A percentile compares a stretch with the other conserved stretches of the same genome.
Evolutionary conservation across 306 rosid species (phyloP).

Genomic region (Prunus salicina): DNA sequence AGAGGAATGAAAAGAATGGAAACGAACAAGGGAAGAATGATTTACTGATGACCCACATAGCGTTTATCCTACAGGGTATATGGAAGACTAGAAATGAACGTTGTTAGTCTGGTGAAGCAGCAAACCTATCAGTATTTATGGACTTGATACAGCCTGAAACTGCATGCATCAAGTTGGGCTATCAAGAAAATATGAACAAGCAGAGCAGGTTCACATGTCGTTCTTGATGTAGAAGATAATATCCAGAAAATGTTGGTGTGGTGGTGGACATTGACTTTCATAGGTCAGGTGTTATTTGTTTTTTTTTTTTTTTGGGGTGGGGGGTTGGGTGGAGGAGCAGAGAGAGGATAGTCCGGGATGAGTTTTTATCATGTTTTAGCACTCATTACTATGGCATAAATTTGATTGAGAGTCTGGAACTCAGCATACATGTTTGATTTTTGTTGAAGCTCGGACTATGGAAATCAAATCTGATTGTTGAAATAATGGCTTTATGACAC

Average conservation of each 20-base stretch:
- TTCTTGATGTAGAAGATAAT: background rate
- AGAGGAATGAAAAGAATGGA: too few species aligned
- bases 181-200: background rate
- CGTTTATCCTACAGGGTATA: background rate
- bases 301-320: background rate
- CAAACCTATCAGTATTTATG: background rate
- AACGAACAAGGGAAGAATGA: background rate
- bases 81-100: background rate
- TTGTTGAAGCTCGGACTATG: background rate
- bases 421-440: background rate
- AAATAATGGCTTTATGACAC: background rate
- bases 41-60: background rate
- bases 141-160: background rate
- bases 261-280: conserved; percentile 13
- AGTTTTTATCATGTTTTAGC: background rate
- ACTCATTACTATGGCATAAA: background rate
- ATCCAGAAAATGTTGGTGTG: background rate
- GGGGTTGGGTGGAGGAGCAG: background rate
- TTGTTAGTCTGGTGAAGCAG: background rate
- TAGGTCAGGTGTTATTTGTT: background rate
- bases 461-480: background rate
- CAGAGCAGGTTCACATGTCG: background rate
- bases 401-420: background rate
- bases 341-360: background rate
- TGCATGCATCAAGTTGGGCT: background rate